Base-by-base conservation (phyloP, 331 rosid genomes). In the Pyracantha coccinea region DNA sequence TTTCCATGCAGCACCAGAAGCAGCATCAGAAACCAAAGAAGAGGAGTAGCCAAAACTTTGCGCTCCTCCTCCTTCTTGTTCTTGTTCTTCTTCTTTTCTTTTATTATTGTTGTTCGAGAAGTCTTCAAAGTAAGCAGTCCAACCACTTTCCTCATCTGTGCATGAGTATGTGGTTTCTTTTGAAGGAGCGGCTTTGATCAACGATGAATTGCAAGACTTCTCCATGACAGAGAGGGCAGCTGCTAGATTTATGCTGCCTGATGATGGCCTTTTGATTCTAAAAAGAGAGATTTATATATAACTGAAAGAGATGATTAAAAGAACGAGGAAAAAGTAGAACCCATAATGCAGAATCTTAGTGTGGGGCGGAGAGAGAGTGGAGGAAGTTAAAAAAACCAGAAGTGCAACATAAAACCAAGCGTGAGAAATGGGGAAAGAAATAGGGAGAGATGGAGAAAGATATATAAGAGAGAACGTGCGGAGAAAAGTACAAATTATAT, bases 1-100 rank as follows among this genome's bases (percentile, higher is more conserved):
- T 79, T 83, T 88, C 89, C 90, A 85, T 73, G 94, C 95, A 66
- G 92, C 92, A 69, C 65, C 83, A 72, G 99, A 92, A 86, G 92
- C 93, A 74, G 99, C 99, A 83, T 94, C 99, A 16, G 99, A 94
- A 55, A 89, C 71, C 84, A 87, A 65, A 70, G 99, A 90, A 75
- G 97, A 85, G 28, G 85, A 82, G 33, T 20, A 65, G 74, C 58
- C 83, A 19, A 75, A 75, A 72, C 83, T 74, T 20, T 85, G 75
- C 1, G 71, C 71, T 11, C 80, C 85, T 16, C 45, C 29, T 25
- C 19, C 66, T 25, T 14, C 10, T 28, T 28, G 2, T 28, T 28
- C 41, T 8, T 76, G 82, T 17, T 35, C 19, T 8, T 75, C 82
- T 20, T 53, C 33, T n/a, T 35, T 67, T 4, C 67, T 71, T 21